phyloP scores from a whole-genome alignment of 345 rosid species.

The Syzygium aromaticum region DNA sequence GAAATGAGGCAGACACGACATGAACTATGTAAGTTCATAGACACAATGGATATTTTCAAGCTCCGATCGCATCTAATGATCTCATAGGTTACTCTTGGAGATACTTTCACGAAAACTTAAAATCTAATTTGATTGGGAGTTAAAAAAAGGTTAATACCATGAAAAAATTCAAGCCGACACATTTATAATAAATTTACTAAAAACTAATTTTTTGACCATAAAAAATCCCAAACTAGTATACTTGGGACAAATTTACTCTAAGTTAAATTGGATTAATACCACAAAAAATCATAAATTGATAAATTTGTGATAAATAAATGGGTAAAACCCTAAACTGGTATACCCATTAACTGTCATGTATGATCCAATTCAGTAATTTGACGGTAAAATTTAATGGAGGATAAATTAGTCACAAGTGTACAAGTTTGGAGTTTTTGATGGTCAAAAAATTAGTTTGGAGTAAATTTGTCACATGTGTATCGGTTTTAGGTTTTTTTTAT shows the following conservation, averaged over 20 bases:
- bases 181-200: fast-evolving
- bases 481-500: too few relatives aligned
- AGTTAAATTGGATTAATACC: too few relatives aligned
- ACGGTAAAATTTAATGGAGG: fast-evolving
- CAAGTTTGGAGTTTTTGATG: fast-evolving
- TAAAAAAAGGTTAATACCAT: background rate
- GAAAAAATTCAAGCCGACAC: too few relatives aligned
- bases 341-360: fast-evolving
- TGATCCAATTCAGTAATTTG: fast-evolving
- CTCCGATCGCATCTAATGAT: background rate
- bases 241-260: background rate
- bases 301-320: background rate
- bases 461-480: too few relatives aligned
- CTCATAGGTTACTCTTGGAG: background rate
- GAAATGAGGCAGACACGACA: background rate
- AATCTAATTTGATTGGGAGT: background rate
- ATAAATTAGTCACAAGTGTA: fast-evolving
- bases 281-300: too few relatives aligned
- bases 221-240: too few relatives aligned
- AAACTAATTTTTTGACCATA: fast-evolving
- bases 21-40: background rate
- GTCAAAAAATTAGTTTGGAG: too few relatives aligned
- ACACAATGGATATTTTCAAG: background rate
- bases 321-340: too few relatives aligned
- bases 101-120: too few relatives aligned